Evolutionary conservation across 1,139 yeast genomes (phyloP), one percentile per base, ranked within the genome.

Genomic region (Hansenula sp.): DNA sequence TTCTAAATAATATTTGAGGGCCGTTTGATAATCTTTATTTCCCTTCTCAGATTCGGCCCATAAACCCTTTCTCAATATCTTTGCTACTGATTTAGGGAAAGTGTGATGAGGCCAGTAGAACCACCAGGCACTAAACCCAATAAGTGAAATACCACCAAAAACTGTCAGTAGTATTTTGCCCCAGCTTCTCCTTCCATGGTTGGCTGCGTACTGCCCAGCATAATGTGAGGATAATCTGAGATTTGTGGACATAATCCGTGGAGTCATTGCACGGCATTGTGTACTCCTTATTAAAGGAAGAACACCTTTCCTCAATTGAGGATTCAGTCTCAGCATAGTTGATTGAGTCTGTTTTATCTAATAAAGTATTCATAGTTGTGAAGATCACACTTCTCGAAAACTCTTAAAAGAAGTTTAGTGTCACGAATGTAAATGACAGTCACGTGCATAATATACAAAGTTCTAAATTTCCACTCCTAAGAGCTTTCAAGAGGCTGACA

Each of bases 31-130:
- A 50, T 77, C 73, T 42, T 77, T 71, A 36, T 77, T 82, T 18
- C 84, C 86, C 40, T 74, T 75, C 33, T 82, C 85, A 40, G 84
- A 74, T 60, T 90, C 97, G 3, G 94, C 92, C 84, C 92, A 79
- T 8, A 90, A 65, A 0, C 86, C 97, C 53, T 79, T 76, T 34
- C 95, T 69, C 48, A 89, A 66, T 29, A 75, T 69, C 37, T 68
- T 71, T 19, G 96, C 95, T 12, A 89, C 95, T 6, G 68, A 60
- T 0, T 68, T 64, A 0, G 82, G 76, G 50, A 71, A 77, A 2
- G 69, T 65, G 40, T 69, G 71, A 45, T 75, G 76, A 12, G 87
- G 87, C 82, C 84, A 79, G 59, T 69, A 76, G 45, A 69, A 52
- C 61, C 74, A 77, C 66, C 76, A 79, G 0, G 66, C 61, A 27